Conservation (phyloP, 2,329 filamentous ascomycete species). For the Aureobasidium melanogenum region DNA sequence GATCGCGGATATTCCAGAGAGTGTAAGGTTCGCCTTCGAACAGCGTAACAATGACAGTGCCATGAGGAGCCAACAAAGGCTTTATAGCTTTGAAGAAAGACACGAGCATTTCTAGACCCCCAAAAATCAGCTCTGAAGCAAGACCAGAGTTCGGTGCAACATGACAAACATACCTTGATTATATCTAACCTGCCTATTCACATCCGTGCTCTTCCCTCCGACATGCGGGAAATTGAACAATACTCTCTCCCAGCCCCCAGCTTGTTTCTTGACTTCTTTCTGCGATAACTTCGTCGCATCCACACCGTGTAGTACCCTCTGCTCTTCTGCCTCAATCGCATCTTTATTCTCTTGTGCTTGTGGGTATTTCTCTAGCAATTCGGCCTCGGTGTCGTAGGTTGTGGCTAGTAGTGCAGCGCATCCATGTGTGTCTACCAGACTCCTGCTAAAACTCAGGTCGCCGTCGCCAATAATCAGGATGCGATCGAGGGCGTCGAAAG, state of each 20-base stretch:
- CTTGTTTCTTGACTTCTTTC: conserved; percentile 35
- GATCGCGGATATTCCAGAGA: conserved; percentile 85
- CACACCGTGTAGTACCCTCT: conserved; percentile 49
- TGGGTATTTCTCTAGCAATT: conserved; percentile 59
- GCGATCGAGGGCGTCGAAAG: conserved; percentile 55
- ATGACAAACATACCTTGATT: conserved; percentile 52
- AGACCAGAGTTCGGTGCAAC: background rate
- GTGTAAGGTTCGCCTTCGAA: conserved; percentile 95
- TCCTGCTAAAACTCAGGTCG: conserved; percentile 69
- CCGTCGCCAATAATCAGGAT: conserved; percentile 73
- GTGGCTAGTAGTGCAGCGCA: conserved; percentile 62
- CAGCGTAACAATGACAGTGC: conserved; percentile 67
- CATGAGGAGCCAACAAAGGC: conserved; percentile 45
- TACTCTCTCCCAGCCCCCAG: conserved; percentile 59
- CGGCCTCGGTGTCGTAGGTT: conserved; percentile 51
- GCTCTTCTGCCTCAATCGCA: conserved; percentile 40
- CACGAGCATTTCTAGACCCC: conserved; percentile 50
- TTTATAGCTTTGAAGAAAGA: conserved; percentile 54
- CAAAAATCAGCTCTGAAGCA: background rate
- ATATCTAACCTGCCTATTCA: conserved; percentile 85
- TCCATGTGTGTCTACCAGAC: conserved; percentile 55
- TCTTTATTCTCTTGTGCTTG: conserved; percentile 54
- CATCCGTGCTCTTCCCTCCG: conserved; percentile 82
- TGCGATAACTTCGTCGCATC: conserved; percentile 56
- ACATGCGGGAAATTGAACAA: conserved; percentile 98